phyloP scores from a whole-genome alignment of 345 rosid genomes.

The Eucalyptus pauciflora region DNA sequence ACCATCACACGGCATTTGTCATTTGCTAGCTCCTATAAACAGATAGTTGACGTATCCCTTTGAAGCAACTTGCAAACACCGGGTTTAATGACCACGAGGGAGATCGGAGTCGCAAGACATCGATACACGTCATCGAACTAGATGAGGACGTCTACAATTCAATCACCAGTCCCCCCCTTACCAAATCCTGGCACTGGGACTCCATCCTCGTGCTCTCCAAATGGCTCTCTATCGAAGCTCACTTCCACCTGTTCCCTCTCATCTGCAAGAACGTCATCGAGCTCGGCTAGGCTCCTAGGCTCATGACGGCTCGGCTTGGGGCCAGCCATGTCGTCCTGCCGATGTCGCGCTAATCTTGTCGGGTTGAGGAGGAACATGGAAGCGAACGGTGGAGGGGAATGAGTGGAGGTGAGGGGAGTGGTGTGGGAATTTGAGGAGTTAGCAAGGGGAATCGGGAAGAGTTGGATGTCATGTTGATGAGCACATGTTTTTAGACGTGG shows the following conservation, averaged over 20 bases:
- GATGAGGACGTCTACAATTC: neutral
- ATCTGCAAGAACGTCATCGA: neutral
- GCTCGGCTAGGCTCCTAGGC: accelerated
- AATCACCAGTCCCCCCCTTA: accelerated
- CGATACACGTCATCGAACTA: accelerated
- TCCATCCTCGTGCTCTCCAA: neutral
- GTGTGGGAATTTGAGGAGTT: accelerated
- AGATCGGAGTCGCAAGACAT: accelerated
- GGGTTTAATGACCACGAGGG: neutral
- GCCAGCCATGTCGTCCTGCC: accelerated
- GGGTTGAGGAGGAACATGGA: neutral
- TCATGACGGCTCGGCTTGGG: accelerated
- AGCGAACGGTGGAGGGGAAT: accelerated
- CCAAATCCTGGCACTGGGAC: accelerated
- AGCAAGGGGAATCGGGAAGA: accelerated
- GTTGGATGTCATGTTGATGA: neutral
- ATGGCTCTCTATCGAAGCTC: neutral
- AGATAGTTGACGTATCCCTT: accelerated
- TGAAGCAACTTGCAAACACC: neutral
- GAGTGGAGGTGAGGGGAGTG: neutral
- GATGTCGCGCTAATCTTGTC: accelerated
- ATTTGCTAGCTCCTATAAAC: neutral
- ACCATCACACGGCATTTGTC: neutral
- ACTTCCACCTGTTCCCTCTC: neutral
- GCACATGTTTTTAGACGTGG: neutral